Evolutionary conservation across 306 rosid species (phyloP).

Genomic region (Quercus aquifolioides): DNA sequence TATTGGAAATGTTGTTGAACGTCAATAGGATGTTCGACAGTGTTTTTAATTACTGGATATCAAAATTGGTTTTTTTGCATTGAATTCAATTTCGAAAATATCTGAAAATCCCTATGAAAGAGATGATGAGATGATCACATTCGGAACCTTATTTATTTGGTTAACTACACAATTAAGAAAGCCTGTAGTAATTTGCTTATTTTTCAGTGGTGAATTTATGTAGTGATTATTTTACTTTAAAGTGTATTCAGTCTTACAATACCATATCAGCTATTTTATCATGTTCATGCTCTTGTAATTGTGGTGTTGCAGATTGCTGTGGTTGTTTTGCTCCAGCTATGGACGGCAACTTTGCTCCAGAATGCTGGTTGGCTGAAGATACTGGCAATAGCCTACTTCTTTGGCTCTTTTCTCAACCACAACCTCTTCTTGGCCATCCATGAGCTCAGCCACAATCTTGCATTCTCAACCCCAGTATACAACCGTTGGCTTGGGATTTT

Average conservation of each 20-base stretch:
- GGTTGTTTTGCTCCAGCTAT: slow-evolving; percentile 80
- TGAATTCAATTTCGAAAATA: background rate
- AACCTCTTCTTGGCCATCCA: slow-evolving; percentile 94
- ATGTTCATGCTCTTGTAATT: slow-evolving; percentile 11
- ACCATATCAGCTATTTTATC: background rate
- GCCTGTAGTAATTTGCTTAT: background rate
- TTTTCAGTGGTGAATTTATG: background rate
- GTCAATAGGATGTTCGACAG: background rate
- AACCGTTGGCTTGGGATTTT: slow-evolving; percentile 89
- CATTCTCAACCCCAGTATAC: slow-evolving; percentile 74
- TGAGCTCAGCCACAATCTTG: slow-evolving; percentile 94
- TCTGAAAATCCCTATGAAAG: background rate
- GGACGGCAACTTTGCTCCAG: slow-evolving; percentile 57
- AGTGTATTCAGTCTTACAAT: background rate
- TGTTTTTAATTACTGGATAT: background rate
- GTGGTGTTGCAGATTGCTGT: slow-evolving; percentile 54
- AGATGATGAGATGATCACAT: background rate
- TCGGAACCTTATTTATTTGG: background rate
- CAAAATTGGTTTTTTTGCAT: background rate
- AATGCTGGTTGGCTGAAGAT: slow-evolving; percentile 85
- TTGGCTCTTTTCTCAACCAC: slow-evolving; percentile 94
- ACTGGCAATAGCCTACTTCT: slow-evolving; percentile 69
- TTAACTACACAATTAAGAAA: background rate
- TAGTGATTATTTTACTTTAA: background rate
- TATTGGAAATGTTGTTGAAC: background rate